Percentiles rank a stretch among this genome's conserved stretches.
Evolutionary conservation across 1,284 basidiomycete genomes (phyloP).

Genomic region (Tilletia setariae): DNA sequence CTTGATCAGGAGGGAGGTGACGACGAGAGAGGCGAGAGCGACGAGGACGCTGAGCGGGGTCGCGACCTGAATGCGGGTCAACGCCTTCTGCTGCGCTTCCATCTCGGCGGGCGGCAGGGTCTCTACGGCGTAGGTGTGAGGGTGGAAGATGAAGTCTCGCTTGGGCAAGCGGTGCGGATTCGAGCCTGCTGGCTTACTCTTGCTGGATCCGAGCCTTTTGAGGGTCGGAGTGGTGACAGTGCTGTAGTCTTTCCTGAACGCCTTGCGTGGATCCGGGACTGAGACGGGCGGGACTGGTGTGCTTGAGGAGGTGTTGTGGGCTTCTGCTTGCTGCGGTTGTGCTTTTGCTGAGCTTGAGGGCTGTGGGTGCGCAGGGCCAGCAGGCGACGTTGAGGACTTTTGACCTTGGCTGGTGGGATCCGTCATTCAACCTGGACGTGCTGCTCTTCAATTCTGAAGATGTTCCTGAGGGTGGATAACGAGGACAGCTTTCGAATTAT

Average conservation of each 20-base stretch:
- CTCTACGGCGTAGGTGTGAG: not conserved
- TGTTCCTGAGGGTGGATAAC: no score
- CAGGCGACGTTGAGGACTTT: no score
- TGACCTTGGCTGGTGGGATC: no score
- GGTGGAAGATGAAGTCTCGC: constrained; percentile 14
- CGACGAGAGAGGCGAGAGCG: constrained; percentile 3
- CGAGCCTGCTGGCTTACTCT: no score
- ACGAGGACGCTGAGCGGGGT: constrained; percentile 34
- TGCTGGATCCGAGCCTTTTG: not conserved
- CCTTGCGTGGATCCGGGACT: not conserved
- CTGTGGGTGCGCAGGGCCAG: no score
- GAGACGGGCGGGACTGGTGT: not conserved
- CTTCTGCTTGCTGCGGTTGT: not conserved
- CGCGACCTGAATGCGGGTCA: constrained; percentile 36
- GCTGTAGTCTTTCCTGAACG: constrained; percentile 2
- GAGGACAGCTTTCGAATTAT: no score
- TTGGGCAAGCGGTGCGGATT: not conserved
- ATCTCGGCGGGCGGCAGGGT: not conserved
- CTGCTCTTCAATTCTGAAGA: no score
- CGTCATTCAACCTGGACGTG: no score
- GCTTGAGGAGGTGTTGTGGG: no score
- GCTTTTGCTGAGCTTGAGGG: not conserved
- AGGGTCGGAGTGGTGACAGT: not conserved
- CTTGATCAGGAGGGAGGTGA: not conserved
- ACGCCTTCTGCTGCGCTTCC: constrained; percentile 25